Evolutionary conservation across 148 eudicot species (phyloP), one percentile per base, ranked within the genome.

Genomic region (Bassia scoparia): DNA sequence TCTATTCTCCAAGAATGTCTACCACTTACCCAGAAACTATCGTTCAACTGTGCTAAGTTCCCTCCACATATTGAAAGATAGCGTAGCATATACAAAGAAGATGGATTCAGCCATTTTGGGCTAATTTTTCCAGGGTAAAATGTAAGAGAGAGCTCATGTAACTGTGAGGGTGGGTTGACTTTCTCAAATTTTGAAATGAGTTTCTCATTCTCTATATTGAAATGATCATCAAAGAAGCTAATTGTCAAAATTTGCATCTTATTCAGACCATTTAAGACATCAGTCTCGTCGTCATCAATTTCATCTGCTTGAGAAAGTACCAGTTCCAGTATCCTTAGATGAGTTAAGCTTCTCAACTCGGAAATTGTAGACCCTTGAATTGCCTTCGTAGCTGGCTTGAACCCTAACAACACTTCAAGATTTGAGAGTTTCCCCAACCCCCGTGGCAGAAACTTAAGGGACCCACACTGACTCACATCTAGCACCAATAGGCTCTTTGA

Each of bases 21-120:
- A 38, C 41, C 80, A 52, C 69, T 24, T 16, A 74, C 85, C 89
- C 89, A 81, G 33, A 86, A 86, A 14, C 71, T 60, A 35, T 69
- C 71, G 3, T 73, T 67, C 67, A 86, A 55, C 33, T 37, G 68
- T 11, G 67, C 64, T 18, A 86, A 71, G 70, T 81, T 72, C 17
- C 89, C 85, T 9, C 84, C 83, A 16, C 72, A 61, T 23, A 86
- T 79, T 20, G 81, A 86, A 17, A 86, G 84, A 75, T 81, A 86
- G 24, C 74, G 58, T n/a, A 86, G 71, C 83, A 74, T 65, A 21
- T 80, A 80, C 44, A 86, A 82, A 55, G 82, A 83, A 27, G 20
- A 31, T 1, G 86, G 82, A 66, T 74, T 86, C 21, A 86, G 84
- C 89, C 89, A 86, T 17, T 14, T 67, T 7, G 89, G 89, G 77